Percentiles rank a stretch among this genome's conserved stretches.
Conservation (phyloP, 179 eudicot species). For the Pouteria campechiana region DNA sequence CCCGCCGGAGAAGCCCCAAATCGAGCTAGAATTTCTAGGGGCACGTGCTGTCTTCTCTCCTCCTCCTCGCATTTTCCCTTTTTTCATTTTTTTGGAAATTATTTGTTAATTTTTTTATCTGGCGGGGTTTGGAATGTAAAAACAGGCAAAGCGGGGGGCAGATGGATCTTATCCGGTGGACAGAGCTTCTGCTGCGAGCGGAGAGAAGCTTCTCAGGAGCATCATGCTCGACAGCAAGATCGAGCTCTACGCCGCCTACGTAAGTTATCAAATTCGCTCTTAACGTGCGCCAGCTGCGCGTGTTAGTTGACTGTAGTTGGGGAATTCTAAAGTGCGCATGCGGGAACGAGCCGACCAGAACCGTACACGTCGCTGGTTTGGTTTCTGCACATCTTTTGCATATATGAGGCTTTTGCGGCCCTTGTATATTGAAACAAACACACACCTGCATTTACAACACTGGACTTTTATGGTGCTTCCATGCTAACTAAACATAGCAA, state of each 20-base stretch:
- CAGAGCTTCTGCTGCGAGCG: conserved; percentile 54
- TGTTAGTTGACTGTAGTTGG: no score
- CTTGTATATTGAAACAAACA: no score
- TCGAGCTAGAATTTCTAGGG: conserved; percentile 83
- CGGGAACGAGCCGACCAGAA: no score
- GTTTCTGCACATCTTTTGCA: no score
- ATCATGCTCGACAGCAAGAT: conserved; percentile 80
- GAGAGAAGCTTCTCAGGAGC: conserved; percentile 75
- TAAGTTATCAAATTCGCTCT: conserved; percentile 30
- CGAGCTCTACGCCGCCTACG: conserved; percentile 89
- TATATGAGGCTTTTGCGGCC: no score
- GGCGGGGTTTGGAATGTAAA: not conserved
- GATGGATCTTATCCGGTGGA: conserved; percentile 55
- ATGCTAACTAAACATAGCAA: no score
- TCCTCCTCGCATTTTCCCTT: not conserved
- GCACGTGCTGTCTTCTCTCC: conserved; percentile 24
- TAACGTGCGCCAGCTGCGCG: not conserved
- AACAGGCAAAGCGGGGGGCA: conserved; percentile 51
- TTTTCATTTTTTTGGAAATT: not conserved
- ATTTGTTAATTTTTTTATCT: not conserved
- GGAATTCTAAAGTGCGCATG: no score
- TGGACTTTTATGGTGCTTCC: no score
- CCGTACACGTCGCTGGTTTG: no score
- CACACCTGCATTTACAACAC: no score
- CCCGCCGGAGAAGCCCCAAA: conserved; percentile 35